phyloP scores from a whole-genome alignment of 768 basidiomycete genomes.

The Naganishia friedmannii region DNA sequence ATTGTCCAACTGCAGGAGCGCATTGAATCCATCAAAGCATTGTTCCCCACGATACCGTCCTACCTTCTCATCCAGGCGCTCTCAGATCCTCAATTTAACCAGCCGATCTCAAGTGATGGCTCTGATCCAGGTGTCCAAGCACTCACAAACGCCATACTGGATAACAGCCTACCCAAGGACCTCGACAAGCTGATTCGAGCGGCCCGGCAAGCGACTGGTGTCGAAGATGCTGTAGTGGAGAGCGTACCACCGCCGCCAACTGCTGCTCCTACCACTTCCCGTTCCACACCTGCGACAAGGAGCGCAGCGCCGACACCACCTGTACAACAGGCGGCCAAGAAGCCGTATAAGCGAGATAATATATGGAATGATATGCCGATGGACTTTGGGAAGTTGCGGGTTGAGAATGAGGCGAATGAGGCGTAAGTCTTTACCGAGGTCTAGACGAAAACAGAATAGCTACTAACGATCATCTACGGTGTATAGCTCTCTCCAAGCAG shows the following conservation, averaged over 20 bases:
- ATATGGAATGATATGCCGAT: slow-evolving; percentile 71
- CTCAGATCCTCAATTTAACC: slow-evolving; percentile 38
- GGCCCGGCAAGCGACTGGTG: slow-evolving; percentile 16
- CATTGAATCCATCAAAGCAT: slow-evolving; percentile 35
- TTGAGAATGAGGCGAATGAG: slow-evolving; percentile 62
- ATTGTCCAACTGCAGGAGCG: slow-evolving; percentile 4
- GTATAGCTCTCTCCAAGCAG: slow-evolving; percentile 17
- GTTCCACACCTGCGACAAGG: not conserved
- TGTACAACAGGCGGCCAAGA: not conserved
- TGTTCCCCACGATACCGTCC: slow-evolving; percentile 45
- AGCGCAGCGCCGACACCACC: not conserved
- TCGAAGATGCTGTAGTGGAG: not conserved
- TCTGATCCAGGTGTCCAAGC: slow-evolving; percentile 39
- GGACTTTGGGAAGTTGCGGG: slow-evolving; percentile 61
- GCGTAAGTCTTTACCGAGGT: slow-evolving; percentile 35
- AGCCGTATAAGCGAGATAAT: slow-evolving; percentile 55
- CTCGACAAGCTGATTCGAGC: slow-evolving; percentile 61
- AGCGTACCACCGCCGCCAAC: not conserved
- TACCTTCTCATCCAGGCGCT: slow-evolving; percentile 41
- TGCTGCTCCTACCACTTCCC: too few species aligned
- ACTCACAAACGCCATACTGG: slow-evolving; percentile 46
- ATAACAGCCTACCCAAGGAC: slow-evolving; percentile 65
- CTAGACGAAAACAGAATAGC: not conserved
- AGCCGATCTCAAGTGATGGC: slow-evolving; percentile 32
- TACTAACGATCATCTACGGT: not conserved